These are phyloP conservation scores for Spergularia marina DNA, from an alignment of 148 eudicot species.

Conservation along the genomic window DNA sequence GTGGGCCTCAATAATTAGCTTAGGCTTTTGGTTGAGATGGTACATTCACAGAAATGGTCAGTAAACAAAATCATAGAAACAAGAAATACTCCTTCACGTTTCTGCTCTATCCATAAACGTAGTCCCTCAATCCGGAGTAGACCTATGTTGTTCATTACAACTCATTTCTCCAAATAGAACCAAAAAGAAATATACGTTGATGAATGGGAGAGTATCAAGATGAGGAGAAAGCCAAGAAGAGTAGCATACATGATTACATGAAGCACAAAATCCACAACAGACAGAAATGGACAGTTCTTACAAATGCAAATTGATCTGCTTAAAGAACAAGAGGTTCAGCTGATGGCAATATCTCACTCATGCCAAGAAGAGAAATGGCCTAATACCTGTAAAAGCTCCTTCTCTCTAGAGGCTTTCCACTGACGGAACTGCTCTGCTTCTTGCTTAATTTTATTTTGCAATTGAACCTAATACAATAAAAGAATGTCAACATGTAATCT, in stretches of 20 bases:
- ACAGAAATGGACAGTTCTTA: neutral
- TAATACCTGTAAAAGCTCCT: conserved; percentile 88
- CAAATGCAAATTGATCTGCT: neutral
- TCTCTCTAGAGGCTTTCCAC: conserved; percentile 98
- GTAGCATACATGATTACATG: neutral
- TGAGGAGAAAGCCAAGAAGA: neutral
- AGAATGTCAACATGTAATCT: conserved; percentile 3
- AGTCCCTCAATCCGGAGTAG: neutral
- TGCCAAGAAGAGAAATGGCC: conserved; percentile 14
- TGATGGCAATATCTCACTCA: neutral
- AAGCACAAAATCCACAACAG: neutral
- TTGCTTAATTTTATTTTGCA: conserved; percentile 97
- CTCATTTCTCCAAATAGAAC: neutral
- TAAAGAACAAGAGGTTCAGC: neutral
- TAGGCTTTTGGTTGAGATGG: too few relatives aligned
- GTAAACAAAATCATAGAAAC: neutral
- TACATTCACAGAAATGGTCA: too few relatives aligned
- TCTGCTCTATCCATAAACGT: neutral
- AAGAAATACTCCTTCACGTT: too few relatives aligned
- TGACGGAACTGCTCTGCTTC: conserved; percentile 97
- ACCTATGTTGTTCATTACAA: neutral
- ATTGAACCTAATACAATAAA: conserved; percentile 64
- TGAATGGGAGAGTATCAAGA: neutral
- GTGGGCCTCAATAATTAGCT: too few relatives aligned
- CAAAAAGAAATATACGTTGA: conserved; percentile 2